A percentile compares a stretch with the other conserved stretches of the same genome.
These are phyloP conservation scores for Datura wrightii DNA, from an alignment of 257 asterid species.

Conservation along the genomic window DNA sequence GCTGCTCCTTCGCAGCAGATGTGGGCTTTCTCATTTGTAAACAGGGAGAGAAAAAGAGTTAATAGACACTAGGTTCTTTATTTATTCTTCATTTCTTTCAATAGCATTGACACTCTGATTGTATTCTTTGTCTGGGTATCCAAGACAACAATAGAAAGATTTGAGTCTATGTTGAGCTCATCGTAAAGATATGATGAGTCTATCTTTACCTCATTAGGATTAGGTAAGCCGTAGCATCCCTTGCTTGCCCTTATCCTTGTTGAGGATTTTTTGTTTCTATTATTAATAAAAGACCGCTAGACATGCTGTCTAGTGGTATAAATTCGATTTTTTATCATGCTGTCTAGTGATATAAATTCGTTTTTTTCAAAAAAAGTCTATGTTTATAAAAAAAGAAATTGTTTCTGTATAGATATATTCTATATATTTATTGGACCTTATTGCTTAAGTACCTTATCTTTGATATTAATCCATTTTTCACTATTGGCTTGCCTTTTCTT, in stretches of 20 bases:
- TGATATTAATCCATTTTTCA: background rate
- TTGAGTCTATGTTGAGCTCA: background rate
- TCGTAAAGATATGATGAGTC: background rate
- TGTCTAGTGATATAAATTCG: too few species aligned
- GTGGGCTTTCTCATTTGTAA: background rate
- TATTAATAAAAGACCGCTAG: too few species aligned
- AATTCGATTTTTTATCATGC: too few species aligned
- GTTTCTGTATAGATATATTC: background rate
- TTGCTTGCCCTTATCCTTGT: too few species aligned
- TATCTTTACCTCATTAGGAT: background rate
- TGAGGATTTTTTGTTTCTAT: too few species aligned
- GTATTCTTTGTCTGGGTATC: background rate
- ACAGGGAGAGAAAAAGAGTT: background rate
- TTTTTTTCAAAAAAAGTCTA: too few species aligned
- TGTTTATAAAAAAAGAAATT: background rate
- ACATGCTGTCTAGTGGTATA: too few species aligned
- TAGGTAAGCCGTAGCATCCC: too few species aligned
- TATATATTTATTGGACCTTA: background rate
- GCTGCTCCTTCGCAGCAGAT: background rate
- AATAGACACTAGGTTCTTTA: background rate
- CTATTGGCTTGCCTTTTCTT: background rate
- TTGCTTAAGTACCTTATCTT: background rate
- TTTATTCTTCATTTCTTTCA: constrained; percentile 8
- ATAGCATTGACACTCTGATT: background rate
- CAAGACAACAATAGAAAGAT: background rate